phyloP scores from a whole-genome alignment of 2,329 filamentous ascomycete species.

The Macrophomina phaseolina region DNA sequence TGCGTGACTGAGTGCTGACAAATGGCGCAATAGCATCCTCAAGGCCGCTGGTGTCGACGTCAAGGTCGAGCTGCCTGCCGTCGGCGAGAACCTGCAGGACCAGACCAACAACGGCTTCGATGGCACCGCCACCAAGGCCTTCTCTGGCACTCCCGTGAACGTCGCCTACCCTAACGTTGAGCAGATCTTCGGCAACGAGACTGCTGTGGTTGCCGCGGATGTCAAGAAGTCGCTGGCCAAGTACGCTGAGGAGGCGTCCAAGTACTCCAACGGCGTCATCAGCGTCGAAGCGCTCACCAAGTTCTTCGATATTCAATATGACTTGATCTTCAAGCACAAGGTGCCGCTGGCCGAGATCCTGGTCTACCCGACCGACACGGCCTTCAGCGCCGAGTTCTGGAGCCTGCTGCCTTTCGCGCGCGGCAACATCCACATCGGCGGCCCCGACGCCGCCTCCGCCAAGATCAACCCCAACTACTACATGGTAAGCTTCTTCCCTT shows the following conservation, averaged over 20 bases:
- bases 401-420: constrained; percentile 44
- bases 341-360: constrained; percentile 54
- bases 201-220: constrained; percentile 33
- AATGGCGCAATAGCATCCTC: background rate
- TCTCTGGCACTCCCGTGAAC: constrained; percentile 46
- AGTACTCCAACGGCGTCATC: constrained; percentile 16
- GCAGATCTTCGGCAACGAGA: constrained; percentile 42
- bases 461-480: constrained; percentile 51
- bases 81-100: constrained; percentile 46
- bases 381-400: constrained; percentile 47
- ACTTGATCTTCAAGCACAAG: constrained; percentile 37
- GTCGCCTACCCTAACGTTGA: constrained; percentile 43
- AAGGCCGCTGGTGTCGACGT: constrained; percentile 15
- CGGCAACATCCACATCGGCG: constrained; percentile 41
- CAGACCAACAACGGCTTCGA: constrained; percentile 38
- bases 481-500: constrained; percentile 29
- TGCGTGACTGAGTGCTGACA: background rate
- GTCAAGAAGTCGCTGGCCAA: constrained; percentile 24
- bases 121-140: constrained; percentile 39
- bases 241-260: constrained; percentile 8
- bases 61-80: constrained; percentile 19
- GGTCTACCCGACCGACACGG: constrained; percentile 41
- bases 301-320: constrained; percentile 29
- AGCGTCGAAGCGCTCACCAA: constrained; percentile 27
- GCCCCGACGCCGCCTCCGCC: constrained; percentile 36